These are phyloP conservation scores for Trametes sp. DNA, from an alignment of 1,284 basidiomycete species.

Conservation along the genomic window DNA sequence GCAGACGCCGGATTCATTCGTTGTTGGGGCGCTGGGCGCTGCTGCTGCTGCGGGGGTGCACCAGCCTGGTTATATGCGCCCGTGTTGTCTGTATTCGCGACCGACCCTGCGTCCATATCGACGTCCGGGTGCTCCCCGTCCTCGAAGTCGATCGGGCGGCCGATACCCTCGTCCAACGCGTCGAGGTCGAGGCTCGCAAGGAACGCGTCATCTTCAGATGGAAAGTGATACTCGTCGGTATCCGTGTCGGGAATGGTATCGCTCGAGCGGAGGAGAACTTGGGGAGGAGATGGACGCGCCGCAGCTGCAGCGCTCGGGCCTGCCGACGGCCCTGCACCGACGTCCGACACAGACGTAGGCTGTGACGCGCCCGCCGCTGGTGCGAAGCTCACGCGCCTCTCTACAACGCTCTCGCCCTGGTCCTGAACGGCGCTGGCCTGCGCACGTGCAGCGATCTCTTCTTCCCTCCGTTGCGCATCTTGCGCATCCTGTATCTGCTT, in stretches of 20 bases:
- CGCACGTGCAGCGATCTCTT: slow-evolving; percentile 25
- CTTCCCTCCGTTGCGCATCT: slow-evolving; percentile 20
- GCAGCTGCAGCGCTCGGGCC: neutral
- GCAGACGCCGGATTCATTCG: neutral
- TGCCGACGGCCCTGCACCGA: slow-evolving; percentile 1
- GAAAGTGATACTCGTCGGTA: slow-evolving; percentile 58
- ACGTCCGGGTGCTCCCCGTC: slow-evolving; percentile 43
- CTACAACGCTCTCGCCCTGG: too few relatives aligned
- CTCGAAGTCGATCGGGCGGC: slow-evolving; percentile 55
- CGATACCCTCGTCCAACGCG: slow-evolving; percentile 52
- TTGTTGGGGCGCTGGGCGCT: neutral
- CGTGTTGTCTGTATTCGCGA: neutral
- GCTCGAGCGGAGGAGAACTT: slow-evolving; percentile 4
- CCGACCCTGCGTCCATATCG: slow-evolving; percentile 8
- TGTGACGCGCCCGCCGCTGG: neutral
- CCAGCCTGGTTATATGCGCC: neutral
- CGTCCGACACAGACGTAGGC: neutral
- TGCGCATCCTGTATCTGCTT: slow-evolving; percentile 30
- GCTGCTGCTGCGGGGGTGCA: neutral
- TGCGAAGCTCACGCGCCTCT: slow-evolving; percentile 21
- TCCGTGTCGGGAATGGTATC: slow-evolving; percentile 25
- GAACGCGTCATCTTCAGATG: slow-evolving; percentile 70
- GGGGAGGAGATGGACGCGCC: slow-evolving; percentile 9
- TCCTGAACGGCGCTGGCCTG: too few relatives aligned
- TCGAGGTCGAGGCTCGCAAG: slow-evolving; percentile 65